phyloP scores from a whole-genome alignment of 441 rosid species.

The Lepidium campestre region DNA sequence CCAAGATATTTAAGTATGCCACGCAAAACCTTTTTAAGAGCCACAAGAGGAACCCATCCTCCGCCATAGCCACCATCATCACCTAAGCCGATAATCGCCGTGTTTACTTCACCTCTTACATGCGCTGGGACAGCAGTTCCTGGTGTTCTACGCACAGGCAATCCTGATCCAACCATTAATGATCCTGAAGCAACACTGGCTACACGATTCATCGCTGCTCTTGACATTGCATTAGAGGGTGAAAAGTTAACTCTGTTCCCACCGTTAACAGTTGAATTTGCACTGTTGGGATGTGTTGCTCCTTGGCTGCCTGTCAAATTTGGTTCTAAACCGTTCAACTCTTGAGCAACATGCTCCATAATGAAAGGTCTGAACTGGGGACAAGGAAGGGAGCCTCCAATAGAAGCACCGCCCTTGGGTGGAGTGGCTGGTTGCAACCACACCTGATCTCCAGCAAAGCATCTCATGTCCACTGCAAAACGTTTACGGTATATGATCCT shows the following conservation, averaged over 20 bases:
- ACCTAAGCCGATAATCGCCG: constrained; percentile 96
- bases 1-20: constrained; percentile 94
- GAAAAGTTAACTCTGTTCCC: constrained; percentile 72
- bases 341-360: constrained; percentile 99
- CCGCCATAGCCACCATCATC: constrained; percentile 99
- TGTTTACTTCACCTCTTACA: constrained; percentile 91
- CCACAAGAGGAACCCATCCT: constrained; percentile 99
- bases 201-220: constrained; percentile 69
- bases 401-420: constrained; percentile 87
- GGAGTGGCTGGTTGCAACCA: constrained; percentile 99
- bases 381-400: constrained; percentile 97
- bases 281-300: constrained; percentile 36
- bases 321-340: constrained; percentile 86
- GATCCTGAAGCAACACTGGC: constrained; percentile 65
- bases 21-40: constrained; percentile 93
- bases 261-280: constrained; percentile 48
- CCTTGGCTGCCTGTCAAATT: constrained; percentile 72
- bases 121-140: constrained; percentile 83
- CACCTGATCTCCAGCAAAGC: constrained; percentile 99
- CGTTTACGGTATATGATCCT: constrained; percentile 89
- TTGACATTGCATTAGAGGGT: constrained; percentile 52
- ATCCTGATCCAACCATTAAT: constrained; percentile 54
- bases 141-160: constrained; percentile 78
- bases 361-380: constrained; percentile 99
- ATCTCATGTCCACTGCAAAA: constrained; percentile 98